Evolutionary conservation across 495 filamentous ascomycete species (phyloP).

Genomic region (Aspergillus carlsbadensis): DNA sequence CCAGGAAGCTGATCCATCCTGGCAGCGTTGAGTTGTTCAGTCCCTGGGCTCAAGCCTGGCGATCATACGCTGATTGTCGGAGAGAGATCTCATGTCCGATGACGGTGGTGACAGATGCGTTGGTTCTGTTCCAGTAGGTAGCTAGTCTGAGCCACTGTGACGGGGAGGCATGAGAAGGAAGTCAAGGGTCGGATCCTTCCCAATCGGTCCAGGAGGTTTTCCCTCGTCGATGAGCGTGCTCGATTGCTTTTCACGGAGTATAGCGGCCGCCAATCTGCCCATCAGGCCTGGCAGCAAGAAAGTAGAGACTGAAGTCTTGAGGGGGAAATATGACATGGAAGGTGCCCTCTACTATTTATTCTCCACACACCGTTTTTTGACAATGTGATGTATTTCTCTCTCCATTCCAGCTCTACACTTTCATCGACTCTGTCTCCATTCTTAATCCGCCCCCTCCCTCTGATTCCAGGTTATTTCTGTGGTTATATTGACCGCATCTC

Average conservation of each 20-base stretch:
- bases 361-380: neutral
- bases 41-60: neutral
- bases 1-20: neutral
- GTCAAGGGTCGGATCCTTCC: conserved; percentile 3
- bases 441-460: neutral
- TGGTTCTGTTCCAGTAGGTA: neutral
- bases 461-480: neutral
- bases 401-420: neutral
- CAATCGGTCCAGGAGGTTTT: neutral
- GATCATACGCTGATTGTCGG: neutral
- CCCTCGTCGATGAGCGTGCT: neutral
- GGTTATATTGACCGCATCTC: too few species aligned
- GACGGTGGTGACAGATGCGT: neutral
- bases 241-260: neutral
- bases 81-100: neutral
- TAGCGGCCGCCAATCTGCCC: neutral
- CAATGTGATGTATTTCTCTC: neutral
- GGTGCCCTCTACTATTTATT: neutral
- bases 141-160: neutral
- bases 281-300: neutral
- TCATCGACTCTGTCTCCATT: neutral
- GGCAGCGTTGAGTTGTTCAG: conserved; percentile 5
- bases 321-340: neutral
- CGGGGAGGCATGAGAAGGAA: neutral
- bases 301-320: neutral